Base-by-base conservation (phyloP, 371 early-diverging fungal species). In the Rhizopus microsporus region DNA sequence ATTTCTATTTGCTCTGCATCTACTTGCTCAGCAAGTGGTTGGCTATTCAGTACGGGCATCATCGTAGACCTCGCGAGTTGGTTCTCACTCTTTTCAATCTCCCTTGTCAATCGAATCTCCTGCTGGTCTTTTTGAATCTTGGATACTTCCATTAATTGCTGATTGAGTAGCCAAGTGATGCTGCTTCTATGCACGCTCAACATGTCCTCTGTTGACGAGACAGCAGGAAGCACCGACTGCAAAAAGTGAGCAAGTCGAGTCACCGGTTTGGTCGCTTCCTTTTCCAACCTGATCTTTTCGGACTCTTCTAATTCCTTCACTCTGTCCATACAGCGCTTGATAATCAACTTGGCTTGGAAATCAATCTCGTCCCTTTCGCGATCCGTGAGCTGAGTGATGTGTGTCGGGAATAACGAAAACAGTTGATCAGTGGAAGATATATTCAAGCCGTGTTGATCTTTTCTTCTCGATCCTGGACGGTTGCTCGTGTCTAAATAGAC, bases 351-450 rank as follows among this genome's bases (percentile, higher is more conserved):
- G 23, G 84, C 77, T 59, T 84, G 84, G 42, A 78, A 74, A 60
- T 84, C 84, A 42, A 84, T 84, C 40, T 84, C 82, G 49, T 84
- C 84, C 23, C 84, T 71, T 56, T 84, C 77, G 40, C 63, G 60
- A 44, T 83, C 80, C 1, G 77, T 80, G 15, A 83, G 54, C 17
- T 58, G 58, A 10, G 63, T 52, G 23, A 71, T 65, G 30, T 65
- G 35, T 10, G 54, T 54, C n/a, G 75, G 67, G 49, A 78, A 75
- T 10, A 73, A 29, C 0, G 69, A 50, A 56, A 78, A 78, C 3
- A 78, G 53, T 0, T 73, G 73, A 3, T 59, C 56, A 12, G 15
- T 50, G 9, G 32, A 47, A 13, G 58, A 12, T 10, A 44, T 3
- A 40, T 23, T 23, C 23, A 23, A 15, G 7, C 1, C n/a, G 51